Conservation (phyloP, 1,284 basidiomycete genomes). For the Ceratobasidium papillatum region DNA sequence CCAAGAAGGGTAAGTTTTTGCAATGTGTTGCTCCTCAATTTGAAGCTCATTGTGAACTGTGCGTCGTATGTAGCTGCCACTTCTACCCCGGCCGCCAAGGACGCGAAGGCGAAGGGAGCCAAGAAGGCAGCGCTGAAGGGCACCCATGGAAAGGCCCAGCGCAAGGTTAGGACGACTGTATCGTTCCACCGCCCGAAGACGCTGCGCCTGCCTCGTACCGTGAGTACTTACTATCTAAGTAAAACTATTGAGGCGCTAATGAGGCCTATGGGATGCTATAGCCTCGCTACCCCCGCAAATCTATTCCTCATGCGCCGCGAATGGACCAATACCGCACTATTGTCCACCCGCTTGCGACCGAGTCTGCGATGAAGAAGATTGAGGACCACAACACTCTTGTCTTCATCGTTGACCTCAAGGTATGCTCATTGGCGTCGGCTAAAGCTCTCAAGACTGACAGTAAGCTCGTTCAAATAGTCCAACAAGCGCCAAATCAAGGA, state of each 20-base stretch:
- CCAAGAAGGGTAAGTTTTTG: constrained; percentile 21
- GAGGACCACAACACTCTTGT: constrained; percentile 99
- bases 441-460: neutral
- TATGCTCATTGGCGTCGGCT: neutral
- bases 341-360: constrained; percentile 84
- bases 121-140: constrained; percentile 98
- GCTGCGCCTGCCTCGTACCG: constrained; percentile 78
- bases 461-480: constrained; percentile 49
- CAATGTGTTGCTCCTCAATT: neutral
- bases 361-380: constrained; percentile 96
- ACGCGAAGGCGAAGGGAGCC: constrained; percentile 89
- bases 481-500: constrained; percentile 99
- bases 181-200: constrained; percentile 98
- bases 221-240: constrained; percentile 34
- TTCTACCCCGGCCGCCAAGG: constrained; percentile 58
- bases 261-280: constrained; percentile 43
- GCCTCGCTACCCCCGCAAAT: constrained; percentile 95
- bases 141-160: constrained; percentile 74
- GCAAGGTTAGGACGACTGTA: constrained; percentile 88
- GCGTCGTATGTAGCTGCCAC: constrained; percentile 46
- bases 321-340: constrained; percentile 98
- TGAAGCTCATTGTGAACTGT: neutral
- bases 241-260: neutral
- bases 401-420: constrained; percentile 93
- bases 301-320: constrained; percentile 90